Percentiles rank a stretch among this genome's conserved stretches.
Evolutionary conservation across 1,284 basidiomycete species (phyloP).

Genomic region (Naganishia albida): DNA sequence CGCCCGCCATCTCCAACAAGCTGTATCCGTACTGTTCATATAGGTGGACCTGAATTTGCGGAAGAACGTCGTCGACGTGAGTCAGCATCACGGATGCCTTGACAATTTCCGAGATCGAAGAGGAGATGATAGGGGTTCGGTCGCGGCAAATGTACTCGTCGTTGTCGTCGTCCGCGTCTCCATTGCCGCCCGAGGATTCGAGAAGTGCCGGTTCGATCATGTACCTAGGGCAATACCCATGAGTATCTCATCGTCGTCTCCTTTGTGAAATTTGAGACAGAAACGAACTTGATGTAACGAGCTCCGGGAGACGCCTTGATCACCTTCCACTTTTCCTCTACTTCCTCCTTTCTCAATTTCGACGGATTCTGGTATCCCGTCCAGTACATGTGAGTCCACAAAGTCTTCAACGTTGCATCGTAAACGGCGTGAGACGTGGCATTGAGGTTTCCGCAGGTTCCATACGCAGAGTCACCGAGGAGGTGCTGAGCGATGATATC

Average conservation of each 20-base stretch:
- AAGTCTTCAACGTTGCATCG: not conserved
- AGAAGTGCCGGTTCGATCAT: conserved; percentile 1
- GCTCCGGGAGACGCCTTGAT: conserved; percentile 14
- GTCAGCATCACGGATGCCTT: not conserved
- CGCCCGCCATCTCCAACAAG: not conserved
- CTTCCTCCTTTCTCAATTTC: not conserved
- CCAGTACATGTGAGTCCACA: conserved; percentile 15
- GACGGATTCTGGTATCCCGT: not conserved
- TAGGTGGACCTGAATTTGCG: conserved; percentile 1
- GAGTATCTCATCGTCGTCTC: no score
- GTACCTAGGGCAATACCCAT: not conserved
- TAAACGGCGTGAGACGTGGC: not conserved
- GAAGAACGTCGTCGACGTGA: not conserved
- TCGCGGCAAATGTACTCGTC: no score
- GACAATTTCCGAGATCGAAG: not conserved
- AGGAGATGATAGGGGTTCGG: not conserved
- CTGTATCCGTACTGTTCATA: not conserved
- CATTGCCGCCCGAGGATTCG: not conserved
- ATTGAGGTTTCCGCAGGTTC: conserved; percentile 1
- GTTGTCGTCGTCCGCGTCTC: no score
- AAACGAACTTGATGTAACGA: conserved; percentile 3
- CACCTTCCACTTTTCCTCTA: conserved; percentile 9
- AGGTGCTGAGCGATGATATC: conserved; percentile 6
- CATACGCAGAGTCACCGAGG: not conserved
- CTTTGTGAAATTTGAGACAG: not conserved